Percentiles rank a stretch among this genome's conserved stretches.
phyloP scores from a whole-genome alignment of 305 asterid species.

The Fraxinus sp. region DNA sequence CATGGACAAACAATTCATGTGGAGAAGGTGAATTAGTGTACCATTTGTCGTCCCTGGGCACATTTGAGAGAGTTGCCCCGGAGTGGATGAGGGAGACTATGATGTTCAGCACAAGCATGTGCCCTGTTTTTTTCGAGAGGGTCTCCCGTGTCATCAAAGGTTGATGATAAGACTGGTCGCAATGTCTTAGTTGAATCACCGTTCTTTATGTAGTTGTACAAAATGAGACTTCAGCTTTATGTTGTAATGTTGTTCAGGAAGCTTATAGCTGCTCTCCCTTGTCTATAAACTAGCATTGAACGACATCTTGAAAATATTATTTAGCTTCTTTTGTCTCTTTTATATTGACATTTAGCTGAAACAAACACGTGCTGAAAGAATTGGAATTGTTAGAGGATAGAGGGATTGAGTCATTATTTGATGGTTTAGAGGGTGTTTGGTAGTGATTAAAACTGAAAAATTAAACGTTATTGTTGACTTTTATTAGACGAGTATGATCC shows the following conservation, averaged over 20 bases:
- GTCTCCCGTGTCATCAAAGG: conserved; percentile 51
- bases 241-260: background rate
- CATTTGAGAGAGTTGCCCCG: conserved; percentile 77
- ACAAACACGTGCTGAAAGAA: background rate
- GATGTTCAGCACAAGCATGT: conserved; percentile 69
- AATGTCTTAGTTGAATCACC: background rate
- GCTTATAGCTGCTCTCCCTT: background rate
- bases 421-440: background rate
- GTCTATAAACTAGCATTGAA: background rate
- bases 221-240: background rate
- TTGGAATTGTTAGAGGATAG: background rate
- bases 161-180: background rate
- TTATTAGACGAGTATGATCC: too few relatives aligned
- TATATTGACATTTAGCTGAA: conserved; percentile 5
- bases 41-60: conserved; percentile 65
- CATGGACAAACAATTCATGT: conserved; percentile 48
- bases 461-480: too few relatives aligned
- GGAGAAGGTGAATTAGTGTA: conserved; percentile 64
- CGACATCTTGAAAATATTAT: background rate
- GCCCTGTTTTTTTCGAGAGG: conserved; percentile 61
- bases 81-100: conserved; percentile 84
- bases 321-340: background rate
- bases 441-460: too few relatives aligned
- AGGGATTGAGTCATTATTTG: background rate
- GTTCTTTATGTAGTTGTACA: background rate